Evolutionary conservation across 345 rosid species (phyloP).

Genomic region (Salix koriyanagi): DNA sequence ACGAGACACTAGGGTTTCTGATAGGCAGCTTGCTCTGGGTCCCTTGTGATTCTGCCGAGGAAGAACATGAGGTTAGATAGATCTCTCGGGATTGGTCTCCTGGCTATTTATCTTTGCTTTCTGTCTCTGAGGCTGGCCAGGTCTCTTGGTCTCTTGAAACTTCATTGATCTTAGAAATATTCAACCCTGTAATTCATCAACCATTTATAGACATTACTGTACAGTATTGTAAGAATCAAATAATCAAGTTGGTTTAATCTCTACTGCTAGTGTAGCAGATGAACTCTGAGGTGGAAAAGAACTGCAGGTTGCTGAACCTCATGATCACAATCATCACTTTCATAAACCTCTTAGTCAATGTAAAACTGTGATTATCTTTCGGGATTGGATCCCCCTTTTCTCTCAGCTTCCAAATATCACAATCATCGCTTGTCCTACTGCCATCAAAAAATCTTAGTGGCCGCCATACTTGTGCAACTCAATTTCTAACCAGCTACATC

Average conservation of each 20-base stretch:
- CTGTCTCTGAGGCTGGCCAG: conserved; percentile 49
- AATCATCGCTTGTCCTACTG: background rate
- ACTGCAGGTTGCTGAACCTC: background rate
- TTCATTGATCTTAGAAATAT: conserved; percentile 1
- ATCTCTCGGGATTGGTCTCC: conserved; percentile 65
- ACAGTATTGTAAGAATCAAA: background rate
- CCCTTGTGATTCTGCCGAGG: conserved; percentile 68
- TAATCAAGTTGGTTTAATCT: background rate
- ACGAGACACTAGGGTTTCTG: conserved; percentile 65
- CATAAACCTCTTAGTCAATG: background rate
- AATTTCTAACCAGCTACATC: background rate
- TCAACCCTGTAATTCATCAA: conserved; percentile 10
- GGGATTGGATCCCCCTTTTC: background rate
- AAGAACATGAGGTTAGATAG: conserved; percentile 61
- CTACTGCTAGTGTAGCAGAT: background rate
- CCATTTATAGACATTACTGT: background rate
- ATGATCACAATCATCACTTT: background rate
- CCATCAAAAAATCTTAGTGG: background rate
- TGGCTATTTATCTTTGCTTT: conserved; percentile 70
- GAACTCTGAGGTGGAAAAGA: background rate
- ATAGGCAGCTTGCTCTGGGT: conserved; percentile 80
- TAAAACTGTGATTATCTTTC: background rate
- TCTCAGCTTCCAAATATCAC: background rate
- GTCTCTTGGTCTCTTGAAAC: conserved; percentile 31
- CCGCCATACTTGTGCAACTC: background rate